Percentiles rank a stretch among this genome's conserved stretches.
Evolutionary conservation across 176 grass and related monocot species (phyloP).

Genomic region (Elaeis guineensis): DNA sequence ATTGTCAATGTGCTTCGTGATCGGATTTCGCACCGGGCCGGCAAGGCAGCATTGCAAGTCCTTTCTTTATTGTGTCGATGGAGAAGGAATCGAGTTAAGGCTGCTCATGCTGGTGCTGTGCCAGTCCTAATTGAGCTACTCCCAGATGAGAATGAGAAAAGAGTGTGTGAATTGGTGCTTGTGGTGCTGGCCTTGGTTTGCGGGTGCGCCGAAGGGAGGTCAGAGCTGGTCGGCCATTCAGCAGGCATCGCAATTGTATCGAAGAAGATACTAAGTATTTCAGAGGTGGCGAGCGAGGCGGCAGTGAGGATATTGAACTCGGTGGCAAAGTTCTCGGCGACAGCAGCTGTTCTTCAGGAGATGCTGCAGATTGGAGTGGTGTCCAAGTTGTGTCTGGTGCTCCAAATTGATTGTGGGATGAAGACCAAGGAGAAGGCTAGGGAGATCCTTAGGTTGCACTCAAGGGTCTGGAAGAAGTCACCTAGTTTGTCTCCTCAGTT

Average conservation of each 20-base stretch:
- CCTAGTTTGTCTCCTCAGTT: slow-evolving; percentile 5
- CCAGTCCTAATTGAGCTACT: background rate
- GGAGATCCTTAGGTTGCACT: slow-evolving; percentile 10
- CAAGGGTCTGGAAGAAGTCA: background rate
- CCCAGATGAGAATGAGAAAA: background rate
- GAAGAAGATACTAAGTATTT: background rate
- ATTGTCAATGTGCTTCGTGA: background rate
- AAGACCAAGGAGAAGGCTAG: slow-evolving; percentile 6
- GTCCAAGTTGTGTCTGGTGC: slow-evolving; percentile 4
- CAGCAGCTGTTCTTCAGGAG: too few relatives aligned
- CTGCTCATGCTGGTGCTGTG: background rate
- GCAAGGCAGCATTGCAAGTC: background rate
- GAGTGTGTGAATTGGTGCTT: background rate
- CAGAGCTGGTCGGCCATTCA: background rate
- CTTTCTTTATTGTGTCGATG: background rate
- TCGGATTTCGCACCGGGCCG: background rate
- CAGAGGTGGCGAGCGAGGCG: slow-evolving; percentile 4
- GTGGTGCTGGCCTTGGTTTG: slow-evolving; percentile 1
- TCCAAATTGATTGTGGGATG: background rate
- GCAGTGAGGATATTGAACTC: slow-evolving; percentile 2
- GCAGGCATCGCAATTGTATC: background rate
- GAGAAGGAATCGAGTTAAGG: background rate
- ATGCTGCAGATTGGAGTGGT: slow-evolving; percentile 3
- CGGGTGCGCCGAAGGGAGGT: slow-evolving; percentile 5
- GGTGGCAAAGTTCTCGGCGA: slow-evolving; percentile 4